Evolutionary conservation across 2,329 filamentous ascomycete species (phyloP), one percentile per base, ranked within the genome.

Genomic region (Trichoderma brevicompactum): DNA sequence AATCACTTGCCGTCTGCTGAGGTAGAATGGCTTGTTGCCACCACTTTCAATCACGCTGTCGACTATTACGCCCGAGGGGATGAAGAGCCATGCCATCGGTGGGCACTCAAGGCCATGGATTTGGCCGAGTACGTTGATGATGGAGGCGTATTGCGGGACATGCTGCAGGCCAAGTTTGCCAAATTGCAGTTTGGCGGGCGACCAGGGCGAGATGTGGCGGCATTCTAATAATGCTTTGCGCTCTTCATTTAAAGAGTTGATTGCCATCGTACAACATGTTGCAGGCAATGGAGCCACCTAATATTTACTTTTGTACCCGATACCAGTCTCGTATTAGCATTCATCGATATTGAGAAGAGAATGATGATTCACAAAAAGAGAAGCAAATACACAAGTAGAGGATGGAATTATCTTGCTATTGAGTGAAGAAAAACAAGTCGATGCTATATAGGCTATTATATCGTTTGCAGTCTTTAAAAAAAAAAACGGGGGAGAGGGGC

Each of bases 1-100:
- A 73, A 78, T 1, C 74, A 77, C 1, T 92, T 92, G 72, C 90
- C 91, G 0, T 71, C 78, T 0, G 82, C 85, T 3, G 92, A 95
- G 72, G 77, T 94, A 1, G 88, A 92, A 71, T 95, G 90, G 89
- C 83, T 95, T n/a, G 86, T 87, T 0, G 85, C 86, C 1, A 86
- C 83, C 6, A 79, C 85, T 0, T 92, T 90, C 75, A 94, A 94
- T 69, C 87, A 88, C 66, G 88, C 85, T 0, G 80, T 92, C 5
- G 90, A 93, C 70, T 81, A 85, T n/a, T 87, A 86, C 70, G 81
- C 83, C 12, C 79, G 77, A 1, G 80, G 82, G 1, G 81, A 89
- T 28, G 82, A 86, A 64, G 80, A 79, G 5, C 75, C 78, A 1
- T 88, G 87, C 54, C 83, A 81, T 68, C 74, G 76, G 41, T 93